Evolutionary conservation across 257 asterid genomes (phyloP), one percentile per base, ranked within the genome.

Genomic region (Rhazya stricta): DNA sequence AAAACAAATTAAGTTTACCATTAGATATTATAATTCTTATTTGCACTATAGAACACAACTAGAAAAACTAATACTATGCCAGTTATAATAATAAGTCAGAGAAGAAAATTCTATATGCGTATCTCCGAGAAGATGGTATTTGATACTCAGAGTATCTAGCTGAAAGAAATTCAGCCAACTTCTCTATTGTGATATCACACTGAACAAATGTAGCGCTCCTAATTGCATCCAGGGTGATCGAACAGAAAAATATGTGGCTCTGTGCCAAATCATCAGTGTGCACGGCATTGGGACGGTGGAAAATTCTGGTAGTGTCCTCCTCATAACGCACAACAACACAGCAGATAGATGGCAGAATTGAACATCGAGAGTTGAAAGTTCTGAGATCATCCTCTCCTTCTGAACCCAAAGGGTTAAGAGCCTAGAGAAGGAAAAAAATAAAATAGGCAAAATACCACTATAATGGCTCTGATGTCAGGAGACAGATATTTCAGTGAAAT

Each of bases 221-320:
- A 23, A 83, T 87, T 0, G 90, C 92, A 29, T 79, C 30, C 30
- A 2, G 82, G 82, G 48, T 81, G 21, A 80, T 88, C 94, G 4
- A 90, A 73, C 0, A 90, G 78, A 18, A 84, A 87, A 19, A 88
- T 82, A n/a, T 87, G 96, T 36, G 94, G 92, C 51, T 61, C 39
- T 85, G 80, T 4, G 86, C 90, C 5, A 85, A 81, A 37, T 90
- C 96, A 19, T 88, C 85, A n/a, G 83, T 85, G 15, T 90, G 94
- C 45, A 88, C 84, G n/a, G n/a, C 19, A 85, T 66, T 36, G 80
- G 66, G 0, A 78, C 13, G 6, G 30, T 61, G 6, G 67, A 25
- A 12, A 61, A 29, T 9, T 61, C 39, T 16, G 1, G 21, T 61
- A 61, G 10, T 9, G 10, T 9, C 34, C 18, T 32, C 39, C 65